Evolutionary conservation across 495 filamentous ascomycete species (phyloP).

Genomic region (Hapsidospora chrysogenum): DNA sequence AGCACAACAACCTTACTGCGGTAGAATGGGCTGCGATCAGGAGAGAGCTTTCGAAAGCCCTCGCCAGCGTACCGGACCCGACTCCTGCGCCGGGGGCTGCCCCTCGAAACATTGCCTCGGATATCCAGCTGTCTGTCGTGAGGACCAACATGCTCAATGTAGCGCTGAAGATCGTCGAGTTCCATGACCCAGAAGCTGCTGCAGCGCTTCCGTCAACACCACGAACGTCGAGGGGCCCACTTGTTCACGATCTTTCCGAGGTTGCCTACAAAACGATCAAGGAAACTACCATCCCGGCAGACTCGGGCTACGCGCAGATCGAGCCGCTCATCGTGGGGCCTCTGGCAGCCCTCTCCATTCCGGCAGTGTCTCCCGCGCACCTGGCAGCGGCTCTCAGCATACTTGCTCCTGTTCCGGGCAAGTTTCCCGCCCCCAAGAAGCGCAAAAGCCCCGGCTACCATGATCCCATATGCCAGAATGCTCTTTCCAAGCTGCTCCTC

Average conservation of each 20-base stretch:
- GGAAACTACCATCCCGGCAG: slow-evolving; percentile 16
- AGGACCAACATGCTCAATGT: slow-evolving; percentile 78
- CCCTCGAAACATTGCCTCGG: slow-evolving; percentile 18
- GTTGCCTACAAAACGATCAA: slow-evolving; percentile 44
- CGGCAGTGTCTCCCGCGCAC: slow-evolving; percentile 64
- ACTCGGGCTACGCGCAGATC: slow-evolving; percentile 39
- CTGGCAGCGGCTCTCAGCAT: slow-evolving; percentile 61
- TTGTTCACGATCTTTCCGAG: slow-evolving; percentile 62
- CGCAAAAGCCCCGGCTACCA: slow-evolving; percentile 64
- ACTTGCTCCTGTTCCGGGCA: slow-evolving; percentile 47
- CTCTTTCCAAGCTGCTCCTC: slow-evolving; percentile 71
- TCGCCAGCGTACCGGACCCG: slow-evolving; percentile 37
- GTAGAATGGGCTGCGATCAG: slow-evolving; percentile 76
- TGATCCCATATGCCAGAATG: slow-evolving; percentile 57
- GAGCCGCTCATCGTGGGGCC: slow-evolving; percentile 68
- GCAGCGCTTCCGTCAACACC: slow-evolving; percentile 8
- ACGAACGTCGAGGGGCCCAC: slow-evolving; percentile 19
- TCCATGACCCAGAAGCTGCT: slow-evolving; percentile 49
- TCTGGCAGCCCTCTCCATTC: slow-evolving; percentile 63
- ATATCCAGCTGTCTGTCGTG: slow-evolving; percentile 62
- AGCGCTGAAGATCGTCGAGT: slow-evolving; percentile 72
- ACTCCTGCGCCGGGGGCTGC: slow-evolving; percentile 2
- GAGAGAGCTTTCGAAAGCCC: slow-evolving; percentile 56
- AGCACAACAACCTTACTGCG: slow-evolving; percentile 88
- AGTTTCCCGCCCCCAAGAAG: slow-evolving; percentile 62